Conservation (phyloP, 441 rosid species). For the Gossypium laxum region DNA sequence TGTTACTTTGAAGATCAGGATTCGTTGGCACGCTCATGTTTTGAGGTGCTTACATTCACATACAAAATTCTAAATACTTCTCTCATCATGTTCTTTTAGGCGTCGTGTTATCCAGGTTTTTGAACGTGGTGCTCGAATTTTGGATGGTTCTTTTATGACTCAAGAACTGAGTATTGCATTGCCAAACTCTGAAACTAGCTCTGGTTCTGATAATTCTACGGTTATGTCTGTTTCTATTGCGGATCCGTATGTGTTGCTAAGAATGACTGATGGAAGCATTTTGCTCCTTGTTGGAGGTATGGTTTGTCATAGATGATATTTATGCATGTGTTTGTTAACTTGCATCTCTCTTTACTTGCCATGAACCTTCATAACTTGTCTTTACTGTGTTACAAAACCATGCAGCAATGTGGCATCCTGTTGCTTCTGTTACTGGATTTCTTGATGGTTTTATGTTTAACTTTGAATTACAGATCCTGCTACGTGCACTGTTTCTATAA, state of each 20-base stretch:
- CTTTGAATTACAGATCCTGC: conserved; percentile 63
- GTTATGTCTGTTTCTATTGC: conserved; percentile 82
- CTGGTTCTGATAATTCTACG: conserved; percentile 57
- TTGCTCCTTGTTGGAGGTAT: conserved; percentile 92
- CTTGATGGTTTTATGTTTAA: conserved; percentile 18
- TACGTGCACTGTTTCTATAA: conserved; percentile 66
- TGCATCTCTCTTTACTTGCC: conserved; percentile 9
- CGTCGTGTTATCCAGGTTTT: conserved; percentile 91
- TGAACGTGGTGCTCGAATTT: conserved; percentile 87
- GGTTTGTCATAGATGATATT: conserved; percentile 16
- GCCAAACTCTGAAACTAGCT: conserved; percentile 56
- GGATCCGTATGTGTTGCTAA: conserved; percentile 80
- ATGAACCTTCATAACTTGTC: neutral
- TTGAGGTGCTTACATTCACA: neutral
- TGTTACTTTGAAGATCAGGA: neutral
- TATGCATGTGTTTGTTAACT: conserved; percentile 11
- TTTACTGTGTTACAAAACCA: neutral
- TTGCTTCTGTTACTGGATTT: conserved; percentile 4
- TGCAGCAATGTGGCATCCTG: neutral
- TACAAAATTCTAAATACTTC: conserved; percentile 1
- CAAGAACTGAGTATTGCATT: conserved; percentile 76
- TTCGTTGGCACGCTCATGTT: neutral
- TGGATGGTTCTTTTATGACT: conserved; percentile 94
- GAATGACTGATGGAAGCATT: conserved; percentile 85
- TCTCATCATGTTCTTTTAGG: conserved; percentile 34